These are phyloP conservation scores for Sclerotinia spermophila DNA, from an alignment of 2,329 filamentous ascomycete species.

Conservation along the genomic window DNA sequence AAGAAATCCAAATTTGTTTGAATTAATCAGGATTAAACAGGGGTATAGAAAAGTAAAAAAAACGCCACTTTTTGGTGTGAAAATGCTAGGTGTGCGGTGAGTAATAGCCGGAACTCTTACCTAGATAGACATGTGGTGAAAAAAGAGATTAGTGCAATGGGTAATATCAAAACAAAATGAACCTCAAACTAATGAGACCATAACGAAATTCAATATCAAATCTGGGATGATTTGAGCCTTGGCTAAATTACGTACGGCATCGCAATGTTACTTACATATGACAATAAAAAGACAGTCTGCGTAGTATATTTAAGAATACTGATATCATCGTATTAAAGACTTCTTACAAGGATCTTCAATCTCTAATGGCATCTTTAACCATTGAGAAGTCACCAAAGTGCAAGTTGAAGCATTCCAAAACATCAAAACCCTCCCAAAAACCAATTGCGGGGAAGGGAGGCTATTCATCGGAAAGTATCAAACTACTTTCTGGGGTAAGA, in stretches of 20 bases:
- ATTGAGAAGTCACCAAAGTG: not conserved
- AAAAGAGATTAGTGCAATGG: not conserved
- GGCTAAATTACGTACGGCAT: not conserved
- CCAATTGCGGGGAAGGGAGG: constrained; percentile 4
- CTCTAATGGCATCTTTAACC: not conserved
- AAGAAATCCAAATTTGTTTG: no score
- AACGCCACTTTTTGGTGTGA: no score
- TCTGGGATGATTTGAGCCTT: not conserved
- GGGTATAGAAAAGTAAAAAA: no score
- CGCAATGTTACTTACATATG: constrained; percentile 7
- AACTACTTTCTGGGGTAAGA: not conserved
- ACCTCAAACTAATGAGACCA: constrained; percentile 3
- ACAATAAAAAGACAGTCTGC: not conserved
- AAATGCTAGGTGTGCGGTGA: no score
- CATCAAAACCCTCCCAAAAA: not conserved
- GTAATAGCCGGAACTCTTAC: no score
- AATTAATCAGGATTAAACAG: no score
- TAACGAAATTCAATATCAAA: not conserved
- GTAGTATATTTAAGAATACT: not conserved
- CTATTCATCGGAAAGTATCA: not conserved
- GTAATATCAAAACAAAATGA: not conserved
- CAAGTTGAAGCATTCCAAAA: not conserved
- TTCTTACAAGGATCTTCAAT: not conserved
- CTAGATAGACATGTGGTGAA: not conserved
- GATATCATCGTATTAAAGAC: not conserved